These are phyloP conservation scores for Kodamaea sp. DNA, from an alignment of 1,139 yeast species.

Conservation along the genomic window DNA sequence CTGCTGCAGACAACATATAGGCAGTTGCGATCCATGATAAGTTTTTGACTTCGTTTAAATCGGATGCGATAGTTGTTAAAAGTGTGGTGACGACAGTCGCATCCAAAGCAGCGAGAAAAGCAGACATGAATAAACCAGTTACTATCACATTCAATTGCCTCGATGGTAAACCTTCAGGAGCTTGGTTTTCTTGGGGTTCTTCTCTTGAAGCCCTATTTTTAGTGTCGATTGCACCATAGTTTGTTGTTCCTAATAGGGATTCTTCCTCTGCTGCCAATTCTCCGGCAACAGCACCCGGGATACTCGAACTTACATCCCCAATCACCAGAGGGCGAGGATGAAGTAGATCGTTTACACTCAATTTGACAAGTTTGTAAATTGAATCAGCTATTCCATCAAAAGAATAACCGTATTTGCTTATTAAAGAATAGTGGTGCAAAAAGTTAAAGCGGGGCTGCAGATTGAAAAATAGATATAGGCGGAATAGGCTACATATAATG, in stretches of 20 bases:
- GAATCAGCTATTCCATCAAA: too few species aligned
- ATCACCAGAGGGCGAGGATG: conserved; percentile 26
- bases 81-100: conserved; percentile 45
- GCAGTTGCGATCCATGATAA: conserved; percentile 50
- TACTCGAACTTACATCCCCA: conserved; percentile 38
- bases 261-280: conserved; percentile 45
- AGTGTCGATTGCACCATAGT: conserved; percentile 14
- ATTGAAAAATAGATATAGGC: too few species aligned
- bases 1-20: conserved; percentile 38
- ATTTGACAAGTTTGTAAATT: too few species aligned
- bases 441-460: too few species aligned
- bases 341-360: neutral
- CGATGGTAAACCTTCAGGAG: conserved; percentile 32
- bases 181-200: conserved; percentile 13
- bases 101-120: conserved; percentile 44
- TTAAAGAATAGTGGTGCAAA: too few species aligned
- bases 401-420: too few species aligned
- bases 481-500: too few species aligned
- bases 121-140: conserved; percentile 34
- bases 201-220: conserved; percentile 9
- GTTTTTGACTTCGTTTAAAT: conserved; percentile 36
- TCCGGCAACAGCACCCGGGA: conserved; percentile 47
- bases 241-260: conserved; percentile 15
- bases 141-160: conserved; percentile 30
- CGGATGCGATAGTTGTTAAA: conserved; percentile 42